phyloP scores from a whole-genome alignment of 305 asterid genomes.

The Ruellia speciosa region DNA sequence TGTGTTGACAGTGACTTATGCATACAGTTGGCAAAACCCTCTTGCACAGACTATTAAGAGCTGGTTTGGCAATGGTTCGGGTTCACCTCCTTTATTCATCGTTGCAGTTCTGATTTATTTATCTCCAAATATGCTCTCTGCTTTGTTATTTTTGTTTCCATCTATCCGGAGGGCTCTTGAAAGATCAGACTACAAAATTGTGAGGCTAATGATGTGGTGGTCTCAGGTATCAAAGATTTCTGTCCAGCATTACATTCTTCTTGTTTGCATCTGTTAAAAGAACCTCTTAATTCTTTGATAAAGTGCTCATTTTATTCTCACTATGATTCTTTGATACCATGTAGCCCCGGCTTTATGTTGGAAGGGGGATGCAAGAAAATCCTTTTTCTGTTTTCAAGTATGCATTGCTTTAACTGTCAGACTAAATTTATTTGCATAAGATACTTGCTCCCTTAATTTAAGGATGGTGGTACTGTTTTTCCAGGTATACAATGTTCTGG shows the following conservation, averaged over 20 bases:
- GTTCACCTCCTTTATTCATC: conserved; percentile 78
- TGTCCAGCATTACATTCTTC: neutral
- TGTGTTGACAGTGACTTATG: conserved; percentile 85
- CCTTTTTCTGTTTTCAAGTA: conserved; percentile 84
- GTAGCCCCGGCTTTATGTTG: conserved; percentile 97
- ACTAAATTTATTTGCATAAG: conserved; percentile 18
- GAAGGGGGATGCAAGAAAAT: conserved; percentile 99
- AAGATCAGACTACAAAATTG: conserved; percentile 75
- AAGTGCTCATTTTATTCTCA: conserved; percentile 16
- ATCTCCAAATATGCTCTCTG: conserved; percentile 92
- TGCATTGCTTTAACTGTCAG: conserved; percentile 20
- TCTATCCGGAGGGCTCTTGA: conserved; percentile 80
- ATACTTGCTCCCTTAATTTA: conserved; percentile 17
- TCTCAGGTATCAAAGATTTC: conserved; percentile 59
- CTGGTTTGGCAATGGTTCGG: conserved; percentile 75
- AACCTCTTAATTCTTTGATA: conserved; percentile 15
- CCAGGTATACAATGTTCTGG: conserved; percentile 87
- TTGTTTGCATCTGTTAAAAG: conserved; percentile 4
- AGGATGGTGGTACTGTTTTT: conserved; percentile 24
- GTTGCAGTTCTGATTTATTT: conserved; percentile 71
- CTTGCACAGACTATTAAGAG: conserved; percentile 66
- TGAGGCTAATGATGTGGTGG: conserved; percentile 99
- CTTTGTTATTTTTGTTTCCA: conserved; percentile 69
- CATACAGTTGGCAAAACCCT: conserved; percentile 77
- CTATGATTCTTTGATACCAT: conserved; percentile 20